Conservation (phyloP, 116 monocot species). For the Trichopus zeylanicus region DNA sequence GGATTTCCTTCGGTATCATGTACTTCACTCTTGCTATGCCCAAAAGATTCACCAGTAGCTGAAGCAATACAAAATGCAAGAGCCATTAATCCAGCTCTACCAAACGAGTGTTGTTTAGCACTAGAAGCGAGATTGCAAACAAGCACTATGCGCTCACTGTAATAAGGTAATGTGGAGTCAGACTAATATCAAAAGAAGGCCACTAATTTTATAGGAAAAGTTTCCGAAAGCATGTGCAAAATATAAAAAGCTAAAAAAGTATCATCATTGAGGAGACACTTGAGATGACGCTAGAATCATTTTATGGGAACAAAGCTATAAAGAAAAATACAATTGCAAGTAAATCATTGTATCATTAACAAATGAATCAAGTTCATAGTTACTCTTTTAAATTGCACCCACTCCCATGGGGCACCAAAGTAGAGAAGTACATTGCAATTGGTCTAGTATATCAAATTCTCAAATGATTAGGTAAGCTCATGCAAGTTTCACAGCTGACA, state of each 20-base stretch:
- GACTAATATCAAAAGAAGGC: not conserved
- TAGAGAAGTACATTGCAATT: too few species aligned
- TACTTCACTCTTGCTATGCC: slow-evolving; percentile 5
- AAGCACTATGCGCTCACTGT: slow-evolving; percentile 48
- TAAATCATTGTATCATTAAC: too few species aligned
- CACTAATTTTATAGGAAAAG: not conserved
- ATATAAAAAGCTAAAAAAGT: not conserved
- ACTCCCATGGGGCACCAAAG: not conserved
- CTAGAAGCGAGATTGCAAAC: slow-evolving; percentile 53
- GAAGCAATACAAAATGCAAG: slow-evolving; percentile 76
- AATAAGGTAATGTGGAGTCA: not conserved
- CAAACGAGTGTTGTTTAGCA: slow-evolving; percentile 57
- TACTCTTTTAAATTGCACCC: too few species aligned
- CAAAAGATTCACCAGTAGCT: slow-evolving; percentile 24
- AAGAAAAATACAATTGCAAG: too few species aligned
- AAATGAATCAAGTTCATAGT: too few species aligned
- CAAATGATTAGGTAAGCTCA: not conserved
- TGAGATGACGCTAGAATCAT: too few species aligned
- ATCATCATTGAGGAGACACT: not conserved
- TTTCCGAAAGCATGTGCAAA: not conserved
- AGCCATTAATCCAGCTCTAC: slow-evolving; percentile 84
- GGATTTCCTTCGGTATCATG: not conserved
- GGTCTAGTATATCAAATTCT: too few species aligned
- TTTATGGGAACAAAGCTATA: too few species aligned
- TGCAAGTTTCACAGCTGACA: not conserved